Conservation (phyloP, 2,329 filamentous ascomycete species). For the Drechslerella stenobrocha region DNA sequence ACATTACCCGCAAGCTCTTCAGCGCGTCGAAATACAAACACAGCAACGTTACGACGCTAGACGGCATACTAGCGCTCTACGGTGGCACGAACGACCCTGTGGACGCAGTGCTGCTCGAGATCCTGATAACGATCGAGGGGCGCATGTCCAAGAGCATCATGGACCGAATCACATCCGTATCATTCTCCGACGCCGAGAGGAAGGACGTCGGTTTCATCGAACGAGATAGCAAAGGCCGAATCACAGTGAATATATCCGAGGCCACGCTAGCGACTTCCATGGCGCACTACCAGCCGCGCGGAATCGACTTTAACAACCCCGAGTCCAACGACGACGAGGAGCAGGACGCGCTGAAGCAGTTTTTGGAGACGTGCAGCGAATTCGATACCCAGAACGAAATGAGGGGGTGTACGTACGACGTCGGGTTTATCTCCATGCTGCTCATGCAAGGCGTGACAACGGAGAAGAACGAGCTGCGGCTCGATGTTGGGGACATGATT, state of each 20-base stretch:
- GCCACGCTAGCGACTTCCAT: constrained; percentile 46
- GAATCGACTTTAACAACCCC: constrained; percentile 4
- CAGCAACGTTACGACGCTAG: constrained; percentile 51
- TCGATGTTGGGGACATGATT: constrained; percentile 50
- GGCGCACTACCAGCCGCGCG: constrained; percentile 31
- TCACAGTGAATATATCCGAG: constrained; percentile 43
- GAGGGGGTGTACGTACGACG: constrained; percentile 15
- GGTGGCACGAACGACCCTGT: constrained; percentile 50
- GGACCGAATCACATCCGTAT: constrained; percentile 10
- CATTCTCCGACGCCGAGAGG: constrained; percentile 1
- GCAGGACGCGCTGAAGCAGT: constrained; percentile 8
- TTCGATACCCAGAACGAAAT: constrained; percentile 10
- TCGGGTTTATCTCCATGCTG: constrained; percentile 16
- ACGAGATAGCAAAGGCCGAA: constrained; percentile 46
- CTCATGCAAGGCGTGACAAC: constrained; percentile 23
- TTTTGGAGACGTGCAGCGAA: constrained; percentile 12
- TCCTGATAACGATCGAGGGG: constrained; percentile 51
- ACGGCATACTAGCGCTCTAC: constrained; percentile 51
- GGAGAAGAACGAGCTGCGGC: constrained; percentile 23
- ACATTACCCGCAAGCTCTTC: constrained; percentile 50
- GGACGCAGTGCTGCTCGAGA: constrained; percentile 50
- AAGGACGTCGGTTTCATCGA: constrained; percentile 34
- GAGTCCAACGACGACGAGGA: constrained; percentile 3
- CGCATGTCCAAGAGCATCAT: constrained; percentile 44
- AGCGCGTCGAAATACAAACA: constrained; percentile 45